Base-by-base conservation (phyloP, 306 rosid species). In the Trichosanthes cucumerina region DNA sequence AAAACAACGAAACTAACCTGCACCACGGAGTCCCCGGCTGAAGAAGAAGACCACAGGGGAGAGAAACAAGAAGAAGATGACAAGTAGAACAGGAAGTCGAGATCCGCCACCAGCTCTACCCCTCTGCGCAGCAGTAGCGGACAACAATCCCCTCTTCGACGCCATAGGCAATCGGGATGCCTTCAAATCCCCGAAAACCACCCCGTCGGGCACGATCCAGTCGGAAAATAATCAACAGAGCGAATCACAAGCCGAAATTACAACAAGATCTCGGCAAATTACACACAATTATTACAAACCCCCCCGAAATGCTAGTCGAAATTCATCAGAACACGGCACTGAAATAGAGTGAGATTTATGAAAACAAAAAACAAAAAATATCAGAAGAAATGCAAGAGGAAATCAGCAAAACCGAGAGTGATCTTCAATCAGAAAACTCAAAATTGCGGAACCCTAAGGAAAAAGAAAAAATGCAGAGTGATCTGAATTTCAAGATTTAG, bases 11-110 rank as follows among this genome's bases (percentile, higher is more conserved):
- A 63, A 86, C 84, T 63, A 18, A 95, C 97, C 88, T 6, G 87
- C 77, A 78, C 62, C 66, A 77, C 79, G 88, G 82, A 91, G 76
- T 9, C 88, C 91, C n/a, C 87, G 85, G 57, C 88, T 79, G 78
- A 92, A 24, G 85, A 95, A 91, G 93, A 95, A 91, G 76, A 88
- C 31, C 63, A 81, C 14, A 0, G 97, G 92, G 16, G 80, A 85
- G 16, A 94, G 86, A 80, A 95, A 64, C 68, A 87, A 82, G 44
- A 90, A 80, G 59, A 89, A 86, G 52, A 85, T 52, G 81, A 90
- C 77, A 64, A 76, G 70, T 56, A 89, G 79, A 39, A 88, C 18
- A 43, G 91, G 80, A 64, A 88, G 83, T 80, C 86, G 85, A 74
- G 90, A 86, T 85, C 88, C 90, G 13, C 80, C 82, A 36, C 78